Conservation (phyloP, 1,139 yeast genomes). For the Chernovozyma aurita region DNA sequence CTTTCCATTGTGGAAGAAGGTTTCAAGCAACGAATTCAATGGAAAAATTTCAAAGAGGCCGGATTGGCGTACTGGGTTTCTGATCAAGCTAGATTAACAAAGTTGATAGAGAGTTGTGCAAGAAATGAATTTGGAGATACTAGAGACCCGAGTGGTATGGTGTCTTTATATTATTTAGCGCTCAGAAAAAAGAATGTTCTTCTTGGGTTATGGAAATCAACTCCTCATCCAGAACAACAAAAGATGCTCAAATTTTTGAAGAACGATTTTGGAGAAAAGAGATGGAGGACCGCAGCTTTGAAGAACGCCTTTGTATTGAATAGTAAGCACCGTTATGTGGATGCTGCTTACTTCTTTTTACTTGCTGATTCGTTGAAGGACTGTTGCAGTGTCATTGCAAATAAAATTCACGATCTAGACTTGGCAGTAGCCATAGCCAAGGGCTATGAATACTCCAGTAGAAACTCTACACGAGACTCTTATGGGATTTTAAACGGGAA, state of each 20-base stretch:
- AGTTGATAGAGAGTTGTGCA: constrained; percentile 64
- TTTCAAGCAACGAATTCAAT: constrained; percentile 44
- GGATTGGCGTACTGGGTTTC: constrained; percentile 76
- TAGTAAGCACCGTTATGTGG: constrained; percentile 80
- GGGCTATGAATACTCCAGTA: constrained; percentile 42
- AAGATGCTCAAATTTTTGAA: constrained; percentile 74
- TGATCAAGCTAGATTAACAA: constrained; percentile 35
- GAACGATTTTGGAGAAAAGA: constrained; percentile 65
- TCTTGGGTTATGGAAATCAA: constrained; percentile 78
- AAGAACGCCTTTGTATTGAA: constrained; percentile 89
- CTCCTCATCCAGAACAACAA: constrained; percentile 73
- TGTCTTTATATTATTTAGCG: constrained; percentile 76
- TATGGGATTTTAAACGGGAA: neutral
- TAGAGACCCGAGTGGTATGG: constrained; percentile 68
- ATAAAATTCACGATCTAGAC: constrained; percentile 60
- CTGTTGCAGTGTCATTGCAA: constrained; percentile 67
- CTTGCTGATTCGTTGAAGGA: constrained; percentile 77
- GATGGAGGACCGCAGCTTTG: constrained; percentile 86
- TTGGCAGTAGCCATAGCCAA: constrained; percentile 81
- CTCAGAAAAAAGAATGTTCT: constrained; percentile 72
- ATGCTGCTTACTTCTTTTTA: constrained; percentile 87
- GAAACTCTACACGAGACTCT: constrained; percentile 28
- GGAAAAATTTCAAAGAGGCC: constrained; percentile 58
- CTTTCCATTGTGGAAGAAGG: constrained; percentile 49
- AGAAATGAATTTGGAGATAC: constrained; percentile 57